Evolutionary conservation across 2,329 filamentous ascomycete species (phyloP), one percentile per base, ranked within the genome.

Genomic region (Rhynchosporium graminicola): DNA sequence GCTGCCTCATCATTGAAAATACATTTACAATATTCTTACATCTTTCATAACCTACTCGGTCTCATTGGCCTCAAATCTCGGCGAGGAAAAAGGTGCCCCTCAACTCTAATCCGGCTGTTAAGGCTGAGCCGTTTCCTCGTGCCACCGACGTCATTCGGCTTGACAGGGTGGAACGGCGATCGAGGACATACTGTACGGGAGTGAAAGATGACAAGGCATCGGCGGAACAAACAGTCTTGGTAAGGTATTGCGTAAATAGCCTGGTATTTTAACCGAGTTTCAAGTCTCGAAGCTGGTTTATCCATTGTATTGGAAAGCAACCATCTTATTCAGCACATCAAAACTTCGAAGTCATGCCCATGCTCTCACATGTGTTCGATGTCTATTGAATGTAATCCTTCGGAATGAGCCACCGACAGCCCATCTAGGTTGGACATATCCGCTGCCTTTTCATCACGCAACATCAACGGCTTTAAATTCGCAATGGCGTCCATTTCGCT

Each of bases 211-310:
- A 43, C 6, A 31, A 15, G 5, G 3, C 13, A 57, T 57, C 46
- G 54, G 54, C 46, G 54, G 54, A 42, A 57, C 12, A 20, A 20
- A 13, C 45, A 26, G 26, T 47, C 54, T 57, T 57, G 51, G 51
- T 54, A 1, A n/a, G 40, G 51, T 29, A 8, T 6, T 42, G 15
- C 12, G 33, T 36, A 10, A 10, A 6, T 10, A 36, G 36, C 51
- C 38, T 40, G 50, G 50, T 38, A 36, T 26, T n/a, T 38, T 20
- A 54, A 54, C 40, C 51, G 29, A 20, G 51, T 54, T 54, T n/a
- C n/a, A 42, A 15, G 20, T 54, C 36, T n/a, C 26, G 33, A 52
- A 52, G 33, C 50, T 33, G 50, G 15, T 8, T 40, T 54, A 40
- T 26, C 51, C 51, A 52, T n/a, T 20, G 20, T 20, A 20, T 20